Percentiles rank a stretch among this genome's conserved stretches.
phyloP scores from a whole-genome alignment of 805 yeast genomes.

The Candida incommunis region DNA sequence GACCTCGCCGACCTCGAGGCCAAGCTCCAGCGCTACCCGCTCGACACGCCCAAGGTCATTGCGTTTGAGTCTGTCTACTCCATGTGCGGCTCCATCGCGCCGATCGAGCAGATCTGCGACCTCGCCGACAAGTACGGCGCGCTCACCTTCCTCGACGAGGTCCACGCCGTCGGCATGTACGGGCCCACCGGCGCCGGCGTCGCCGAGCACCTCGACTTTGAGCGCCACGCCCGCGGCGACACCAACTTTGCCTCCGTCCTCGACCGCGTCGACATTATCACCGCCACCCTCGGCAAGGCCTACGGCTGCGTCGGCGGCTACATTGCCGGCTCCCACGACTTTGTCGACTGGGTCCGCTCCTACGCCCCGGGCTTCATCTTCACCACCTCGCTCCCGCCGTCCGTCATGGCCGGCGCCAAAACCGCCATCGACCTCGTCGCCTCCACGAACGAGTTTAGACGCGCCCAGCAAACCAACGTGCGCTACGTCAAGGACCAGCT shows the following conservation, averaged over 20 bases:
- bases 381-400: conserved; percentile 95
- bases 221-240: conserved; percentile 45
- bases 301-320: conserved; percentile 97
- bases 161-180: conserved; percentile 97
- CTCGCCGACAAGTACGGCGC: conserved; percentile 97
- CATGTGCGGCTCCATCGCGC: conserved; percentile 96
- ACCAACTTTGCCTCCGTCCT: conserved; percentile 48
- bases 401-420: conserved; percentile 89
- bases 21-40: conserved; percentile 65
- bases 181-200: conserved; percentile 99
- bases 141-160: conserved; percentile 92
- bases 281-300: conserved; percentile 96
- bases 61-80: conserved; percentile 97
- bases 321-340: conserved; percentile 70
- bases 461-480: conserved; percentile 72
- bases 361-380: conserved; percentile 96
- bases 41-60: conserved; percentile 80
- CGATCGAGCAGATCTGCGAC: conserved; percentile 83
- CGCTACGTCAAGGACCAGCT: conserved; percentile 69
- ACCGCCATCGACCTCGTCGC: conserved; percentile 80
- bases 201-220: conserved; percentile 90
- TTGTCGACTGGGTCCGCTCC: conserved; percentile 92
- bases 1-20: conserved; percentile 72
- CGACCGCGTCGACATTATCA: conserved; percentile 89
- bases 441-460: conserved; percentile 60